phyloP scores from a whole-genome alignment of 495 filamentous ascomycete genomes.

The Aspergillus egyptiacus region DNA sequence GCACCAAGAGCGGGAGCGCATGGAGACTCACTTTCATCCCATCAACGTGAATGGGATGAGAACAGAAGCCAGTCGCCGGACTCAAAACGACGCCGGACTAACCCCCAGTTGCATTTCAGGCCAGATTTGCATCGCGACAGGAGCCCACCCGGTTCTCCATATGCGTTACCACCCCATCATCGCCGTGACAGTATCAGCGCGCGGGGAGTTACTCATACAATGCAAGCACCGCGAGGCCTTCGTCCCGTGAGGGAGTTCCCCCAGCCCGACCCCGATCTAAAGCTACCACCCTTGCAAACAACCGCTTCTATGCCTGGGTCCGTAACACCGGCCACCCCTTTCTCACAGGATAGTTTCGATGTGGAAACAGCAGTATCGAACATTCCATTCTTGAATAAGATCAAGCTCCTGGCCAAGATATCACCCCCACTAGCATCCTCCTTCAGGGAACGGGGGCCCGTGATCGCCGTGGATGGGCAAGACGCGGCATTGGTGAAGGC shows the following conservation, averaged over 20 bases:
- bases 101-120: slow-evolving; percentile 26
- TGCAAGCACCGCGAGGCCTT: slow-evolving; percentile 31
- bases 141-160: slow-evolving; percentile 30
- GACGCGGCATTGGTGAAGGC: slow-evolving; percentile 46
- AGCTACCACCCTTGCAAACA: slow-evolving; percentile 57
- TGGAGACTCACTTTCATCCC: slow-evolving; percentile 18
- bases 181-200: slow-evolving; percentile 28
- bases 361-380: slow-evolving; percentile 69
- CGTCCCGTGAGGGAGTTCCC: slow-evolving; percentile 19
- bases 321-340: slow-evolving; percentile 29
- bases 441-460: slow-evolving; percentile 56
- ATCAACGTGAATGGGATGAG: slow-evolving; percentile 28
- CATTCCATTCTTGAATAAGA: slow-evolving; percentile 64
- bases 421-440: slow-evolving; percentile 54
- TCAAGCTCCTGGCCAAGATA: slow-evolving; percentile 61
- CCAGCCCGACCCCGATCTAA: slow-evolving; percentile 40
- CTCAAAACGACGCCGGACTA: slow-evolving; percentile 52
- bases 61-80: slow-evolving; percentile 37
- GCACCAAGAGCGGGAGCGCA: slow-evolving; percentile 19
- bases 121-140: slow-evolving; percentile 26
- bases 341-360: slow-evolving; percentile 30
- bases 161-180: slow-evolving; percentile 31
- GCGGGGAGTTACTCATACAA: slow-evolving; percentile 31
- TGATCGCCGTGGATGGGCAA: slow-evolving; percentile 79
- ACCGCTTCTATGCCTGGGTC: slow-evolving; percentile 14